Evolutionary conservation across 495 filamentous ascomycete species (phyloP), one percentile per base, ranked within the genome.

Genomic region (Penicillium paradoxum): DNA sequence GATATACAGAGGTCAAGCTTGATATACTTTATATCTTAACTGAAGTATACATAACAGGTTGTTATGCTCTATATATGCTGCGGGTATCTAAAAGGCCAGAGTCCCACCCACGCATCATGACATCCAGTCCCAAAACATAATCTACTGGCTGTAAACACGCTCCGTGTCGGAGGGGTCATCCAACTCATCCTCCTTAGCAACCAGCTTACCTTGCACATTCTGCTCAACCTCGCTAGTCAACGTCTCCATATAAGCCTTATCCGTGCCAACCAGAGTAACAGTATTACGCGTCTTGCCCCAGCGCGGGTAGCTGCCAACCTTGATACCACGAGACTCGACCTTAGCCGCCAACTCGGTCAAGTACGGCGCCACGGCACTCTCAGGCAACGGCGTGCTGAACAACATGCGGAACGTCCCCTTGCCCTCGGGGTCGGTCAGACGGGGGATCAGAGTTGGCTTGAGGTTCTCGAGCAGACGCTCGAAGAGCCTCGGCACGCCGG

Each of bases 271-370:
- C 22, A 98, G 73, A 21, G 93, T 97, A 25, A 98, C 88, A 0
- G 90, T 91, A 65, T 98, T 98, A 24, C 79, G 77, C 60, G 83
- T 83, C 76, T 87, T 92, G 0, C 85, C 89, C 93, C 91, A 96
- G 42, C 89, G 75, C 19, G 93, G 93, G 71, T 98, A 98, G 64
- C 89, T 95, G 7, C 93, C 93, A n/a, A 98, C 89, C 73, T 97
- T 97, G 47, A 98, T 79, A 0, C 89, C 89, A 56, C 79, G 79
- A 0, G 79, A 69, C 65, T 82, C 82, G 7, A 88, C 88, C 66
- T 78, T 81, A 13, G 65, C 77, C 11, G 91, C 88, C 50, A 98
- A 70, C 56, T 86, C 80, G 3, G 89, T 90, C 67, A 98, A 71
- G 60, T 87, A 97, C 33, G 72, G 78, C 8, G 93, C 92, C 7